These are phyloP conservation scores for Austroboletus novae-zelandiae DNA, from an alignment of 1,284 basidiomycete genomes.

Conservation along the genomic window DNA sequence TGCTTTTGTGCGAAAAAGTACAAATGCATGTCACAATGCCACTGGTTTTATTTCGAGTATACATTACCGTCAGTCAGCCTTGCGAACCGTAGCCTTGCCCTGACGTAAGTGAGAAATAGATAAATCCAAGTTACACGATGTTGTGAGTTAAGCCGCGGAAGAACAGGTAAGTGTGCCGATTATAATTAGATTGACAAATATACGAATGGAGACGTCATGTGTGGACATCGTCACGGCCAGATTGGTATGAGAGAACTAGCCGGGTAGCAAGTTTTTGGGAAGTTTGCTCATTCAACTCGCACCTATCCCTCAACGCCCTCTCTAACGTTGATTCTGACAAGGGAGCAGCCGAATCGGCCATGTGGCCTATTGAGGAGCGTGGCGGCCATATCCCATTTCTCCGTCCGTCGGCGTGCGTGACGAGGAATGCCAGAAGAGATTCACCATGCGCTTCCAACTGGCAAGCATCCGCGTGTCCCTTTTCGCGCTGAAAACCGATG, in stretches of 20 bases:
- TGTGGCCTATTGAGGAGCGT: constrained; percentile 11
- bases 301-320: constrained; percentile 16
- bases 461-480: neutral
- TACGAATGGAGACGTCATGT: neutral
- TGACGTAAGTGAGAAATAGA: no score
- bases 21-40: no score
- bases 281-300: constrained; percentile 19
- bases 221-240: neutral
- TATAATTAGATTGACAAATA: neutral
- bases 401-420: constrained; percentile 11
- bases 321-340: constrained; percentile 10
- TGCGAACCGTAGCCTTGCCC: no score
- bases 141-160: no score
- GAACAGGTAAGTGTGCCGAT: no score
- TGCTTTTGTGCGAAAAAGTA: no score
- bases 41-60: no score
- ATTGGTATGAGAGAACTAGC: constrained; percentile 6
- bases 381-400: constrained; percentile 4
- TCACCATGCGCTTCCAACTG: constrained; percentile 10
- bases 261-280: constrained; percentile 21
- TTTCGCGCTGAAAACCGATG: constrained; percentile 30
- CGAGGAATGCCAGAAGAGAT: constrained; percentile 19
- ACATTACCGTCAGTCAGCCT: no score
- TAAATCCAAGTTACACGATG: no score
- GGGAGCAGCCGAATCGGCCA: constrained; percentile 2